These are phyloP conservation scores for Rhynchospora tenuis DNA, from an alignment of 176 grass and related monocot genomes.

Conservation along the genomic window DNA sequence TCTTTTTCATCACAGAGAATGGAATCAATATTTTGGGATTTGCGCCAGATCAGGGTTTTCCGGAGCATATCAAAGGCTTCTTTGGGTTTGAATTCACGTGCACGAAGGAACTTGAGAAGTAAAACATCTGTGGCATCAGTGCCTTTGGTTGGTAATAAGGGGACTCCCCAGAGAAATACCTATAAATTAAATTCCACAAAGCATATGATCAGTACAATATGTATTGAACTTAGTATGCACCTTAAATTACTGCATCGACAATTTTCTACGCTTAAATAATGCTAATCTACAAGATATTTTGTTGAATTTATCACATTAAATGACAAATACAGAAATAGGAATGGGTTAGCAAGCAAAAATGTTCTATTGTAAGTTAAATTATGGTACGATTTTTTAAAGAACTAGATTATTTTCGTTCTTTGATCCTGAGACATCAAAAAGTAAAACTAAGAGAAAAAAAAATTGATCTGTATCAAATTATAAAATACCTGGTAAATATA, in stretches of 20 bases:
- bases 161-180: slow-evolving; percentile 73
- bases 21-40: slow-evolving; percentile 41
- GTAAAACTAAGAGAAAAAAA: neutral
- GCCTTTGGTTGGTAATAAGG: slow-evolving; percentile 70
- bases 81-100: slow-evolving; percentile 88
- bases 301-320: neutral
- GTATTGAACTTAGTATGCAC: neutral
- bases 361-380: neutral
- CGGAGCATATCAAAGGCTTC: slow-evolving; percentile 86
- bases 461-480: neutral
- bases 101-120: slow-evolving; percentile 97
- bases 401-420: neutral
- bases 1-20: slow-evolving; percentile 1
- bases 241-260: neutral
- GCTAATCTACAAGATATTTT: neutral
- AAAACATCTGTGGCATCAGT: slow-evolving; percentile 58
- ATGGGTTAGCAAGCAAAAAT: neutral
- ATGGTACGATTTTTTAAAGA: neutral
- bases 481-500: neutral
- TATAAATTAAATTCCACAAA: neutral
- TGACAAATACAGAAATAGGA: neutral
- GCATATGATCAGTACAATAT: neutral
- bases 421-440: neutral
- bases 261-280: neutral
- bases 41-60: slow-evolving; percentile 65